These are phyloP conservation scores for Yamadazyma jaroonii DNA, from an alignment of 1,139 yeast species.

Conservation along the genomic window DNA sequence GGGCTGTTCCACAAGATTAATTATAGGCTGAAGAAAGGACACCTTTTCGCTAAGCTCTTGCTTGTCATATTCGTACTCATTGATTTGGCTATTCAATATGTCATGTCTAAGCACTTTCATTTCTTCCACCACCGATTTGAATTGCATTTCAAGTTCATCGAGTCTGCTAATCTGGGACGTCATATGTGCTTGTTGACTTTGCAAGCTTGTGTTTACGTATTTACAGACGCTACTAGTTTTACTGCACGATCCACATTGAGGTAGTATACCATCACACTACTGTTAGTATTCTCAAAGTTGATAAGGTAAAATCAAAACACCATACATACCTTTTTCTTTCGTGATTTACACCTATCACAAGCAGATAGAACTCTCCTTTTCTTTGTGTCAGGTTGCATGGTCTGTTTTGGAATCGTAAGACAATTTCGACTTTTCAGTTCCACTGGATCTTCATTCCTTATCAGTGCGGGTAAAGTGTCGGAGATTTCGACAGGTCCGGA, in stretches of 20 bases:
- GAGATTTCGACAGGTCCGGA: too few species aligned
- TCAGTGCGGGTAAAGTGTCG: too few species aligned
- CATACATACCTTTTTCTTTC: slow-evolving; percentile 13
- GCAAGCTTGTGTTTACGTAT: slow-evolving; percentile 8
- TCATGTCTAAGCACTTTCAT: slow-evolving; percentile 7
- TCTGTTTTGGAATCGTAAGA: too few species aligned
- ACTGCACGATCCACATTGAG: slow-evolving; percentile 10
- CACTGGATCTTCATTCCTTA: too few species aligned
- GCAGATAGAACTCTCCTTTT: slow-evolving; percentile 11
- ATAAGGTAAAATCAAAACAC: too few species aligned
- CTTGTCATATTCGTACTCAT: slow-evolving; percentile 4
- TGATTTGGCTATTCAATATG: slow-evolving; percentile 4
- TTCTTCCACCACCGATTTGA: slow-evolving; percentile 7
- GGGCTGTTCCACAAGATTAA: slow-evolving; percentile 10
- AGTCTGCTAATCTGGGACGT: slow-evolving; percentile 7
- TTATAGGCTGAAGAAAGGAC: slow-evolving; percentile 9
- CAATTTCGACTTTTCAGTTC: background rate
- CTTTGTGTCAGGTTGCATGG: slow-evolving; percentile 2
- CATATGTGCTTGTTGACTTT: slow-evolving; percentile 8
- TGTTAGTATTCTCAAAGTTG: background rate
- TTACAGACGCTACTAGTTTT: slow-evolving; percentile 6
- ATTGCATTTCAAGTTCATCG: slow-evolving; percentile 6
- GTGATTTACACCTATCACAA: slow-evolving; percentile 11
- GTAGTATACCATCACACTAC: slow-evolving; percentile 12
- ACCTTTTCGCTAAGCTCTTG: slow-evolving; percentile 2